Base-by-base conservation (phyloP, 805 yeast genomes). In the Lachancea cidri region DNA sequence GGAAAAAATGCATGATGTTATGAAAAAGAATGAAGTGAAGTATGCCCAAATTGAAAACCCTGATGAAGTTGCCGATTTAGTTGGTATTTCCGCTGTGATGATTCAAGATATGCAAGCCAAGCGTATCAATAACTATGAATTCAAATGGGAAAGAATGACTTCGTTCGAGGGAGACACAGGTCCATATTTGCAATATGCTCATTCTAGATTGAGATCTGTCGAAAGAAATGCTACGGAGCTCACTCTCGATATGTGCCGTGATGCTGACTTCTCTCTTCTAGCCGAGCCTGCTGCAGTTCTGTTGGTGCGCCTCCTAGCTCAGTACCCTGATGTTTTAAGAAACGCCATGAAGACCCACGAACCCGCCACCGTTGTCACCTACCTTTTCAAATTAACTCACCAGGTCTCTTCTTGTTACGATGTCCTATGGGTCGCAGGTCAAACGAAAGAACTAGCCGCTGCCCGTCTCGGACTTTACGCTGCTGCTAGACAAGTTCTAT, bases 101-200 rank as follows among this genome's bases (percentile, higher is more conserved):
- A 86, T 93, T 58, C 99, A 93, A 74, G 99, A 93, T 67, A 89
- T 93, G 98, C 94, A 86, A 68, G 81, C 95, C 46, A 93, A 93
- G 72, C 83, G 99, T 67, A 77, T 91, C 67, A 88, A 91, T 73
- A 91, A 93, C 71, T 93, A 93, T 71, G 86, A 82, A 57, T 93
- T 93, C 70, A 86, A 87, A 67, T 93, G 98, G 98, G 87, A 86
- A 57, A 84, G 98, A 72, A 93, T 93, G 97, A 76, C 85, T 34
- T 87, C 98, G 3, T 89, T 93, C 52, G 98, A 93, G 73, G 98
- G 98, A 68, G 98, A 93, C 68, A 93, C 98, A 43, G 98, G 98
- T 63, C 98, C 98, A 45, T 93, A 93, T 70, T 76, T 93, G 64
- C 98, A 93, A 68, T 93, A 93, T 61, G 98, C 98, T 33, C 98